Evolutionary conservation across 2,329 filamentous ascomycete species (phyloP), one percentile per base, ranked within the genome.

Genomic region (Acephala macrosclerotiorum): DNA sequence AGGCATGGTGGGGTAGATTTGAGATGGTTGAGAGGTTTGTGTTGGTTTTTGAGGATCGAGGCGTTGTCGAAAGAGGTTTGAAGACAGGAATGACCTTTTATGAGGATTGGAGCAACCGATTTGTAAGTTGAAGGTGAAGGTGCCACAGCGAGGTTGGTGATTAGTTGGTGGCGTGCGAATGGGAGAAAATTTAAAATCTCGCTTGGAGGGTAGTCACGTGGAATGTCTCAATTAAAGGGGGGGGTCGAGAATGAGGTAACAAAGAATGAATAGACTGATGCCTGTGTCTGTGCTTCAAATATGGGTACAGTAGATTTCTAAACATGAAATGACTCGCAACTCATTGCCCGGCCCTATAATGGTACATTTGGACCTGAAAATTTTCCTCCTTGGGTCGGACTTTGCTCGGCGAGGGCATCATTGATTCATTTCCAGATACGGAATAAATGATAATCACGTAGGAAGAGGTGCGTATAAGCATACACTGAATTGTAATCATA

Each of bases 1-100:
- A 26, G 68, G 66, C 70, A 71, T 71, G 14, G 26, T 51, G 33
- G 11, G n/a, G 55, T n/a, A n/a, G n/a, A n/a, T n/a, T n/a, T n/a
- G n/a, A n/a, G n/a, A n/a, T n/a, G n/a, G n/a, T n/a, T n/a, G n/a
- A n/a, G n/a, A n/a, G n/a, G n/a, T n/a, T n/a, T n/a, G n/a, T n/a
- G n/a, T 56, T 14, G 53, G 25, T 45, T 14, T 25, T 20, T 38
- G 60, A 55, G 6, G 47, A 29, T 14, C 25, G 9, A 14, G 22
- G 18, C 2, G 20, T 8, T 51, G n/a, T n/a, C 14, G 47, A 22
- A 51, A 3, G 47, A 1, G 16, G 6, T 58, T 1, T 45, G 12
- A 3, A n/a, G 42, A 45, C 8, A n/a, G 16, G 42, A 45, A 7
- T 40, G 36, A 40, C 11, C 36, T 40, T 40, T 40, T 40, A 40